A percentile compares a stretch with the other conserved stretches of the same genome.
Conservation (phyloP, 2,329 filamentous ascomycete species). For the Aureobasidium lini region DNA sequence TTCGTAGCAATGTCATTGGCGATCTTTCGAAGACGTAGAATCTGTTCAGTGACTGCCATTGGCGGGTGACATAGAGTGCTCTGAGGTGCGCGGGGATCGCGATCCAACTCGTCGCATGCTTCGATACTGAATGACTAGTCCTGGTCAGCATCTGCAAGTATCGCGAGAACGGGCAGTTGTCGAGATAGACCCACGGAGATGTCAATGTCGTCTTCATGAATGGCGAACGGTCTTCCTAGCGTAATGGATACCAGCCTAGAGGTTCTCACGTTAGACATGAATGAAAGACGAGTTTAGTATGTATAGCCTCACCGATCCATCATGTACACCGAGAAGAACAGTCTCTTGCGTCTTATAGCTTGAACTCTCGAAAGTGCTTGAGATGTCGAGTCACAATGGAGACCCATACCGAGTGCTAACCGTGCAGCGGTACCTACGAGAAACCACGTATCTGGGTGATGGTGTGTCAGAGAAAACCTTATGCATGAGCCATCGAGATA, state of each 20-base stretch:
- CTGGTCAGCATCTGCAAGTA: neutral
- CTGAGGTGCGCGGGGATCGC: neutral
- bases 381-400: conserved; percentile 26
- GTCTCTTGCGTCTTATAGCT: conserved; percentile 30
- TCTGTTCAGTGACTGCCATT: conserved; percentile 33
- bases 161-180: neutral
- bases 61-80: conserved; percentile 22
- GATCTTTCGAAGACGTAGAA: conserved; percentile 35
- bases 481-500: neutral
- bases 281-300: no score
- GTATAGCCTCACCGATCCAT: conserved; percentile 33
- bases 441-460: conserved; percentile 36
- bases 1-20: conserved; percentile 34
- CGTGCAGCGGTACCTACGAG: conserved; percentile 39
- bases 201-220: conserved; percentile 42
- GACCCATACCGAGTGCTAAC: conserved; percentile 37
- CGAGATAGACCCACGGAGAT: conserved; percentile 18
- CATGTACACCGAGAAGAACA: conserved; percentile 44
- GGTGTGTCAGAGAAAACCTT: neutral
- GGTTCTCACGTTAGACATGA: neutral
- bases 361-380: conserved; percentile 27
- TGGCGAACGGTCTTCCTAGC: conserved; percentile 38
- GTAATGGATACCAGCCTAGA: conserved; percentile 35
- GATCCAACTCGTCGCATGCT: conserved; percentile 29
- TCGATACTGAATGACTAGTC: conserved; percentile 30